Conservation (phyloP, 192 early-diverging fungal species). For the Entomortierella lignicola region DNA sequence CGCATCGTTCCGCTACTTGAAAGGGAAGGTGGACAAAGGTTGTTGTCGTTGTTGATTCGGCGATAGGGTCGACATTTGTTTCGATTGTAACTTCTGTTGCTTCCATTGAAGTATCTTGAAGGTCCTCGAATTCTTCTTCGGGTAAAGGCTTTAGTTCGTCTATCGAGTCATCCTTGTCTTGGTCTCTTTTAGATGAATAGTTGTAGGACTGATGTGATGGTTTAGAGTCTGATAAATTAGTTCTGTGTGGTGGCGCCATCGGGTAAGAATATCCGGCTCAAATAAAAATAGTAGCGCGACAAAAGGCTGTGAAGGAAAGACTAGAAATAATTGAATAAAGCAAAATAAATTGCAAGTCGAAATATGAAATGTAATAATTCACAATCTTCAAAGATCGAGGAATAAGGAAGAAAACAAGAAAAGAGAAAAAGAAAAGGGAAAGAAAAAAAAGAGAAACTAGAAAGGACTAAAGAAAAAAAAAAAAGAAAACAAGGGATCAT, state of each 20-base stretch:
- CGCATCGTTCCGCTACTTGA: slow-evolving; percentile 20
- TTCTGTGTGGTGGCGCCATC: background rate
- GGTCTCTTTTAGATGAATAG: too few species aligned
- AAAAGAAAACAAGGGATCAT: background rate
- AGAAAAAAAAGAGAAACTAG: background rate
- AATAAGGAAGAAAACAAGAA: too few species aligned
- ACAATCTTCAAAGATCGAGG: too few species aligned
- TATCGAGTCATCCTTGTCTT: background rate
- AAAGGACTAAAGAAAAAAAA: background rate
- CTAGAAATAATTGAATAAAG: too few species aligned
- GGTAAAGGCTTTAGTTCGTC: background rate
- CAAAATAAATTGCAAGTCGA: too few species aligned
- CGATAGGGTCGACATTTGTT: slow-evolving; percentile 39
- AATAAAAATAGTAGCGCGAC: too few species aligned
- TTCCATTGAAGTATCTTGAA: background rate
- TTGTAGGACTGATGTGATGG: background rate
- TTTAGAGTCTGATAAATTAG: background rate
- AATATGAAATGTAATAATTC: too few species aligned
- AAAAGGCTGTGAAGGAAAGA: too few species aligned
- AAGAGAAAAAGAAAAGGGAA: background rate
- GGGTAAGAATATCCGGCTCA: background rate
- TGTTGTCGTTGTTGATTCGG: slow-evolving; percentile 41
- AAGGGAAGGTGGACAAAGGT: slow-evolving; percentile 50
- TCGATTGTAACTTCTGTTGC: slow-evolving; percentile 27
- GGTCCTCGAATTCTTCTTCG: background rate